Base-by-base conservation (phyloP, 1,284 basidiomycete genomes). In the Rhodotorula sp. region DNA sequence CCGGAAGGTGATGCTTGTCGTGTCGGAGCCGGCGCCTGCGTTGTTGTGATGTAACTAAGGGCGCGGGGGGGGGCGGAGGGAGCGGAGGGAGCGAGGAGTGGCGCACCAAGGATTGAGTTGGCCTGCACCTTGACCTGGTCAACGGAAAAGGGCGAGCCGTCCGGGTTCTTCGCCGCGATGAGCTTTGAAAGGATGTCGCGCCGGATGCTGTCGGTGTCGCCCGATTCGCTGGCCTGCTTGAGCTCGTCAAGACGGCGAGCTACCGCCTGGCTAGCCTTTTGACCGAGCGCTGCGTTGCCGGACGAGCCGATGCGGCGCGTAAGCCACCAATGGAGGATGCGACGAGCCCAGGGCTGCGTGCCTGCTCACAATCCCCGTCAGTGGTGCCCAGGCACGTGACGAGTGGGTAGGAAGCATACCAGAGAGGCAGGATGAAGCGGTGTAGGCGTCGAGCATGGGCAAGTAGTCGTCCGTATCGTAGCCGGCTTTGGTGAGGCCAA, bases 1-100 rank as follows among this genome's bases (percentile, higher is more conserved):
- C 32, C 79, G 76, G 41, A 80, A 70, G 3, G 71, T 72, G 37
- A 69, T 69, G n/a, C 54, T 56, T 4, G 67, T 69, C 48, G 67
- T 69, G 61, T 69, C 67, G 15, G 61, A 64, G 15, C 67, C 67
- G 19, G 63, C 55, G 19, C 63, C 56, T 57, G 36, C 37, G 9
- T 5, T n/a, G 13, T 7, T 29, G 1, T 3, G 29, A 3, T 13
- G n/a, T 32, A 13, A 36, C 8, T 25, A 22, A n/a, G n/a, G n/a
- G n/a, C 19, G 19, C 9, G 10, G 27, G 5, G 17, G 34, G 36
- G 32, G 36, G 32, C 21, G 19, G 10, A 51, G 50, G 9, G 34
- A 0, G 54, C 10, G 54, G 10, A 7, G 27, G 34, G 27, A 22
- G n/a, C n/a, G n/a, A n/a, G n/a, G n/a, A n/a, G n/a, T 21, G 13